Evolutionary conservation across 441 rosid genomes (phyloP), one percentile per base, ranked within the genome.

Genomic region (Populus hybrid): DNA sequence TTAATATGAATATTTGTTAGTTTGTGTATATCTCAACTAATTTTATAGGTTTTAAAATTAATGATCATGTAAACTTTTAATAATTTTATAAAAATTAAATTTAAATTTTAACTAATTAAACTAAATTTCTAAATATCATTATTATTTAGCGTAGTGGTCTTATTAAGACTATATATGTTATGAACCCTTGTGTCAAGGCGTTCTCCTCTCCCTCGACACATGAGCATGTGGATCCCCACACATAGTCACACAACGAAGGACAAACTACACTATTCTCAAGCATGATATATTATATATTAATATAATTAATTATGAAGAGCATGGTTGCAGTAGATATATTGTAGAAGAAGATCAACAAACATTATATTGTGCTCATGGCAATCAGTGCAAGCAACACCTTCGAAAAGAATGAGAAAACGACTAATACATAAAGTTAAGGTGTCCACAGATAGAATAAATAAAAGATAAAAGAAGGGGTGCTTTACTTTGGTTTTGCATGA

Each of bases 161-260:
- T 9, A 38, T 38, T 38, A 38, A 38, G 42, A 38, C 42, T 38
- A 38, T 11, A 38, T 38, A 46, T 46, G 57, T 4, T 14, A 46
- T 46, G 3, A 63, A 12, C 5, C 76, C 84, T 38, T 34, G 69
- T 50, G 74, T 74, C 69, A 74, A 83, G 85, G 79, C 81, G 80
- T 24, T 64, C 23, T 65, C 72, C 65, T 40, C 82, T 83, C 74
- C 71, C 57, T 61, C 0, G 11, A 67, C 83, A 82, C 84, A 87
- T 83, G 88, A 70, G 68, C 82, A 81, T 79, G 81, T 82, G 87
- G 81, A 79, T 82, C 75, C 77, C 78, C 85, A 70, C 80, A 66
- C 28, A 16, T 71, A 65, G 30, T 65, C 40, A 35, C 73, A 12
- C 75, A 11, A 54, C 72, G 54, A 42, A 64, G 57, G 57, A 54